These are phyloP conservation scores for Blastobotrys elegans DNA, from an alignment of 1,139 yeast genomes.

Conservation along the genomic window DNA sequence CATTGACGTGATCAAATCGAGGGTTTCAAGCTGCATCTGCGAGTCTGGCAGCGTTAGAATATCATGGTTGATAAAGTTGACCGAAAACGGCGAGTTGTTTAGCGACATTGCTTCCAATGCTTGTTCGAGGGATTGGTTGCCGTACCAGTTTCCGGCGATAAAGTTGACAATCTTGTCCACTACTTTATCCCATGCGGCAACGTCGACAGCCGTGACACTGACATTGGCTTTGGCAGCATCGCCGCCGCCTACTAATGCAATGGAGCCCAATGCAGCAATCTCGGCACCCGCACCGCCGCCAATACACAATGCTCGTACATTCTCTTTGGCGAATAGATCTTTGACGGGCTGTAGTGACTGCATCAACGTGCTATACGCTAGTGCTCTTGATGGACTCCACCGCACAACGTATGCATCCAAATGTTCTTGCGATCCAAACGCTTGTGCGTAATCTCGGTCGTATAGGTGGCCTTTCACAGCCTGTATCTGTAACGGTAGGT, in stretches of 20 bases:
- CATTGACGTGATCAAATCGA: conserved; percentile 56
- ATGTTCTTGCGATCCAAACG: conserved; percentile 60
- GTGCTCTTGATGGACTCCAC: conserved; percentile 82
- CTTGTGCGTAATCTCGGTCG: conserved; percentile 62
- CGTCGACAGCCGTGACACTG: conserved; percentile 56
- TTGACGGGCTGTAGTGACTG: conserved; percentile 28
- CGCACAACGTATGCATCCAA: conserved; percentile 74
- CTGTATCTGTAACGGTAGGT: conserved; percentile 43
- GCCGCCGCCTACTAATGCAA: conserved; percentile 35
- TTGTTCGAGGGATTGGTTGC: conserved; percentile 15
- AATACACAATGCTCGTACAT: conserved; percentile 49
- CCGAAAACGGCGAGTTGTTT: conserved; percentile 30
- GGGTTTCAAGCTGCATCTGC: conserved; percentile 25
- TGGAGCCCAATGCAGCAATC: conserved; percentile 61
- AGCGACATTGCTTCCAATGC: conserved; percentile 15
- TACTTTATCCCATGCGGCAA: conserved; percentile 69
- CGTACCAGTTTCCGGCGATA: conserved; percentile 31
- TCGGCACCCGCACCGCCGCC: conserved; percentile 95
- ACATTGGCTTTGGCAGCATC: conserved; percentile 25
- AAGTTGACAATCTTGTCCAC: conserved; percentile 42
- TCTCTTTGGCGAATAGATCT: conserved; percentile 11
- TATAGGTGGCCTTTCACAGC: conserved; percentile 62
- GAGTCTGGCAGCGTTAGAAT: conserved; percentile 32
- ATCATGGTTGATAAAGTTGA: conserved; percentile 51
- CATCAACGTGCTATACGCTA: conserved; percentile 66